A percentile compares a stretch with the other conserved stretches of the same genome.
Evolutionary conservation across 768 basidiomycete genomes (phyloP).

Genomic region (Mycena filopes): DNA sequence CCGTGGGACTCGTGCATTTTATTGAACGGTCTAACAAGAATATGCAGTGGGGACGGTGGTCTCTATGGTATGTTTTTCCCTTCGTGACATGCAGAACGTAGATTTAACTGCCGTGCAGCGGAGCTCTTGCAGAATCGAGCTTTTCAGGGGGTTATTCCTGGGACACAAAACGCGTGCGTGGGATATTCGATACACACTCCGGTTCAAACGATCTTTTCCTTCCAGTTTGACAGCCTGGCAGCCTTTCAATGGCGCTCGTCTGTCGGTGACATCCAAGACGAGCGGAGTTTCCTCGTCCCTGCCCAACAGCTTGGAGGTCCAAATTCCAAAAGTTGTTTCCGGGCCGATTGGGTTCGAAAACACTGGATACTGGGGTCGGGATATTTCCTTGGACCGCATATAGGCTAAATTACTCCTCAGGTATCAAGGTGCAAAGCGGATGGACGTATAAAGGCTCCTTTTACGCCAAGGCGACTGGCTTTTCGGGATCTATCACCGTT

Average conservation of each 20-base stretch:
- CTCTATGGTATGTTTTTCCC: slow-evolving; percentile 44
- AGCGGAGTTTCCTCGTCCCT: slow-evolving; percentile 59
- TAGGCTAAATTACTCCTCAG: slow-evolving; percentile 37
- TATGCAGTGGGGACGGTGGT: slow-evolving; percentile 50
- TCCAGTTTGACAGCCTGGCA: slow-evolving; percentile 56
- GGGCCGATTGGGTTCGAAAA: slow-evolving; percentile 60
- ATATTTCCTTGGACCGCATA: background rate
- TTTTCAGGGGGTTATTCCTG: slow-evolving; percentile 65
- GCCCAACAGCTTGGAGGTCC: slow-evolving; percentile 65
- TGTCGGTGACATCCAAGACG: slow-evolving; percentile 52
- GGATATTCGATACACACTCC: background rate
- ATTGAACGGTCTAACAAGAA: background rate
- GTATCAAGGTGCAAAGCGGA: slow-evolving; percentile 63
- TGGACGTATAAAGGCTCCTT: slow-evolving; percentile 69
- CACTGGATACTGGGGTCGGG: slow-evolving; percentile 62
- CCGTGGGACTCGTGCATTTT: too few relatives aligned
- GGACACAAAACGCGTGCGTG: slow-evolving; percentile 51
- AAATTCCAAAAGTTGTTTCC: slow-evolving; percentile 50
- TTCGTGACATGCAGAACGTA: background rate
- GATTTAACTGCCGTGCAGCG: slow-evolving; percentile 27
- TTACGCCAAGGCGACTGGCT: slow-evolving; percentile 51
- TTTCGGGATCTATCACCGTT: slow-evolving; percentile 49
- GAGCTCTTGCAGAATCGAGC: slow-evolving; percentile 66
- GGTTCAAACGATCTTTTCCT: background rate
- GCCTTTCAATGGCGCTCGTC: slow-evolving; percentile 49